Evolutionary conservation across 768 basidiomycete genomes (phyloP), one percentile per base, ranked within the genome.

Genomic region (Gautieria morchelliformis): DNA sequence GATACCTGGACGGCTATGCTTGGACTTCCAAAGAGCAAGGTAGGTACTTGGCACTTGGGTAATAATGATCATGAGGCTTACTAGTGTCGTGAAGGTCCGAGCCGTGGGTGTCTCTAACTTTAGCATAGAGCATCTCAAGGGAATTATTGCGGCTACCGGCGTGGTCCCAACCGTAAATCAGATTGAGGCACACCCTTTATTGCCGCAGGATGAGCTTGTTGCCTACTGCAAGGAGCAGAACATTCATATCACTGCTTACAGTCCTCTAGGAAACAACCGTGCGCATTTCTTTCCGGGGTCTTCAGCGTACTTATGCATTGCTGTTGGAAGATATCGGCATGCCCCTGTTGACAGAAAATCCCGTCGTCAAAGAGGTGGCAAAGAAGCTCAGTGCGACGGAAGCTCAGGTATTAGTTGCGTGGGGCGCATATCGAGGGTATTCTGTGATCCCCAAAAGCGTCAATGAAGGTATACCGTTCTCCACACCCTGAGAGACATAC

Each of bases 391-490:
- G 73, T 35, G 85, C 82, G 5, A 84, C 85, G 1, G 73, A 88
- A 2, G 91, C 89, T 0, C 89, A 93, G 68, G 85, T 93, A 39
- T 76, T 93, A 55, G 72, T 95, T 59, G 87, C 89, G 0, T 94
- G 89, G 89, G 85, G 82, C 11, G 79, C 70, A 40, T 68, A 83
- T 63, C 79, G 89, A 45, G 91, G 90, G 14, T 85, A 83, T 69
- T 84, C 83, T 8, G 85, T 93, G 60, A 89, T 93, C 63, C 91
- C 91, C 15, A 93, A 93, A 77, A 83, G 81, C 56, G 87, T 90
- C 27, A 75, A 84, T 58, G 75, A 84, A 65, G 70, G 76, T 78
- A 40, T 19, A 56, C 24, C 53, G n/a, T 15, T 57, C n/a, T 14
- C 4, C n/a, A 17, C n/a, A 39, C 42, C 42, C 22, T 60, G 27